phyloP scores from a whole-genome alignment of 2,329 filamentous ascomycete species.

The Podosphaera fusca region DNA sequence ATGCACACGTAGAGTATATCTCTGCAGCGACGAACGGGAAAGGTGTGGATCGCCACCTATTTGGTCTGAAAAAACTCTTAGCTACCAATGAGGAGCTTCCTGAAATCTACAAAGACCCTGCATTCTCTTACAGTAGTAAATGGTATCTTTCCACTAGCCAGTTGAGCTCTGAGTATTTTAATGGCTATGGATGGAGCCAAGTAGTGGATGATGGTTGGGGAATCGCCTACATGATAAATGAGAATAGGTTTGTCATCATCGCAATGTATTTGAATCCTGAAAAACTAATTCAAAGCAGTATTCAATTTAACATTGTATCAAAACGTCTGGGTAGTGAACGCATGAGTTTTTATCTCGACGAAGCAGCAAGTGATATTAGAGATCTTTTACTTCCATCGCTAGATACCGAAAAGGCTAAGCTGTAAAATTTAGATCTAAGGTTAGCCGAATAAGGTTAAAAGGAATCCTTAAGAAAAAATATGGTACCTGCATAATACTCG shows the following conservation, averaged over 20 bases:
- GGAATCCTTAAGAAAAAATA: no score
- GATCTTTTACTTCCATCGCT: conserved; percentile 66
- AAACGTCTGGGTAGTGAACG: conserved; percentile 76
- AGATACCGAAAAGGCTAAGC: conserved; percentile 63
- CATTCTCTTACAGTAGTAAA: conserved; percentile 58
- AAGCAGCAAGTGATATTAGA: conserved; percentile 74
- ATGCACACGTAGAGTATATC: conserved; percentile 77
- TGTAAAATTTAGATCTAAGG: conserved; percentile 27
- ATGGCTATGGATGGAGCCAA: conserved; percentile 97
- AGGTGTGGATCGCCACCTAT: conserved; percentile 90
- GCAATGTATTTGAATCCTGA: not conserved
- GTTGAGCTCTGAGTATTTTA: conserved; percentile 90
- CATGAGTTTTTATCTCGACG: conserved; percentile 91
- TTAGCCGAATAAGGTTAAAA: no score
- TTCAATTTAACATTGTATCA: conserved; percentile 95
- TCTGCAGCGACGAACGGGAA: conserved; percentile 71
- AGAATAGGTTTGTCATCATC: conserved; percentile 47
- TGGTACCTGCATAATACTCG: no score
- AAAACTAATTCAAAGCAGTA: conserved; percentile 25
- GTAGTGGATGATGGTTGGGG: conserved; percentile 91
- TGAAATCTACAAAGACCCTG: conserved; percentile 65
- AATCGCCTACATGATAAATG: conserved; percentile 99
- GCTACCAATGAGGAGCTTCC: conserved; percentile 61
- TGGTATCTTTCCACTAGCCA: conserved; percentile 85
- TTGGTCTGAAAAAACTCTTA: conserved; percentile 81